These are phyloP conservation scores for Cydonia oblonga DNA, from an alignment of 331 rosid genomes.

Conservation along the genomic window DNA sequence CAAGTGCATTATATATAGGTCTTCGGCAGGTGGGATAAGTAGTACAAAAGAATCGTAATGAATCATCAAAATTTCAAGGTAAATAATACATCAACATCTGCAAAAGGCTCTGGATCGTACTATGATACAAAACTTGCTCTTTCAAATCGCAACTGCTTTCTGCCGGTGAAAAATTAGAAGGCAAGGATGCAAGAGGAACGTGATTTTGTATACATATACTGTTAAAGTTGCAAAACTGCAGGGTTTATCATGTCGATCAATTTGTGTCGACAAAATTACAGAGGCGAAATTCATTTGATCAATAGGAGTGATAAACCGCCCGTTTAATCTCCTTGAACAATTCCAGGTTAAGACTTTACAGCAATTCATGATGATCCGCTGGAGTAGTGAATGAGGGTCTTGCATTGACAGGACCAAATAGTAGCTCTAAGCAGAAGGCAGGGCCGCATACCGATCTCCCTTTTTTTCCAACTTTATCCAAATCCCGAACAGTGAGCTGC, in stretches of 20 bases:
- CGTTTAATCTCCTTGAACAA: neutral
- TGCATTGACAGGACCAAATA: conserved; percentile 86
- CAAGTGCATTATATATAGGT: neutral
- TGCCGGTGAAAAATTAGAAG: conserved; percentile 32
- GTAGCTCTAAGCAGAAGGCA: conserved; percentile 68
- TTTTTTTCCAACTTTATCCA: conserved; percentile 73
- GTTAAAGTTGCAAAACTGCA: neutral
- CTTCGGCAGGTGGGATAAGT: neutral
- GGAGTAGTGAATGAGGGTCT: conserved; percentile 32
- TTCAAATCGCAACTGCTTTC: conserved; percentile 18
- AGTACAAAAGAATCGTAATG: neutral
- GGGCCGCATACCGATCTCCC: conserved; percentile 83
- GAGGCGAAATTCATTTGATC: neutral
- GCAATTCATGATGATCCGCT: conserved; percentile 11
- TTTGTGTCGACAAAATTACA: neutral
- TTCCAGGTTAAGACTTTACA: neutral
- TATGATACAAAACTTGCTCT: conserved; percentile 14
- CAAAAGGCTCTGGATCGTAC: neutral
- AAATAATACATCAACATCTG: neutral
- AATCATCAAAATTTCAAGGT: neutral
- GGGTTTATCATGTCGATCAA: neutral
- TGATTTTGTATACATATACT: neutral
- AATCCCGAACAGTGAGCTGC: conserved; percentile 53
- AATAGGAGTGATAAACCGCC: neutral
- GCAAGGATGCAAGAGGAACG: neutral